Conservation (phyloP, 2,329 filamentous ascomycete species). For the Tympanopsis confertula region DNA sequence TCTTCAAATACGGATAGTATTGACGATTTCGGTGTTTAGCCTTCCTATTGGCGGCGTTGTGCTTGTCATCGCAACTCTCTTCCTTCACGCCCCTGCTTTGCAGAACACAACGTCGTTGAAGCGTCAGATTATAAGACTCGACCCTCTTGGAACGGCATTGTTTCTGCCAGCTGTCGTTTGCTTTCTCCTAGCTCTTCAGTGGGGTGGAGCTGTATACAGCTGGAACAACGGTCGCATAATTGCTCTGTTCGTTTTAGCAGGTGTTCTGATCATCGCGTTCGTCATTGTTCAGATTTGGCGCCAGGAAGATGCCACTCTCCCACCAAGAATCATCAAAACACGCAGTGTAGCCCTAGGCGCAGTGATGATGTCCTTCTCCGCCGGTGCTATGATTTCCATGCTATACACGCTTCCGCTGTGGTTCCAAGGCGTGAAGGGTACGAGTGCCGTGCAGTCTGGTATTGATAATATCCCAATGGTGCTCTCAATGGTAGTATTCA, state of each 20-base stretch:
- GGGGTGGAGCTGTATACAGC: constrained; percentile 11
- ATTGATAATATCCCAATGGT: constrained; percentile 18
- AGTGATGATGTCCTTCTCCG: constrained; percentile 18
- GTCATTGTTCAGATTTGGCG: constrained; percentile 19
- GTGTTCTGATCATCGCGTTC: constrained; percentile 27
- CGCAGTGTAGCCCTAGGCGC: constrained; percentile 24
- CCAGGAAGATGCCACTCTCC: constrained; percentile 24
- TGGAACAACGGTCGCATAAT: constrained; percentile 32
- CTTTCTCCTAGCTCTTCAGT: constrained; percentile 20
- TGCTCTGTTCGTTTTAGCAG: constrained; percentile 25
- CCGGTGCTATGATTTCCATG: constrained; percentile 23
- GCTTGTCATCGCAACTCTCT: constrained; percentile 15
- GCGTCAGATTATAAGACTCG: constrained; percentile 12
- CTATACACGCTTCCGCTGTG: constrained; percentile 34
- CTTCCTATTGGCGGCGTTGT: constrained; percentile 14
- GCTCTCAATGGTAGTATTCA: constrained; percentile 9
- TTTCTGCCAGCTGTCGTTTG: constrained; percentile 17
- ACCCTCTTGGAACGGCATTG: constrained; percentile 18
- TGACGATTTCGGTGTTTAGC: constrained; percentile 16
- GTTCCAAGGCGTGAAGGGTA: constrained; percentile 32
- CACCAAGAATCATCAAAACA: constrained; percentile 26
- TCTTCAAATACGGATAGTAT: constrained; percentile 23
- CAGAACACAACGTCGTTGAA: constrained; percentile 4
- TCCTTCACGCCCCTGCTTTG: constrained; percentile 11
- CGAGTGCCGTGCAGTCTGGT: constrained; percentile 15